A percentile compares a stretch with the other conserved stretches of the same genome.
Conservation (phyloP, 352 stramenopile species). For the Pythium aquatile region DNA sequence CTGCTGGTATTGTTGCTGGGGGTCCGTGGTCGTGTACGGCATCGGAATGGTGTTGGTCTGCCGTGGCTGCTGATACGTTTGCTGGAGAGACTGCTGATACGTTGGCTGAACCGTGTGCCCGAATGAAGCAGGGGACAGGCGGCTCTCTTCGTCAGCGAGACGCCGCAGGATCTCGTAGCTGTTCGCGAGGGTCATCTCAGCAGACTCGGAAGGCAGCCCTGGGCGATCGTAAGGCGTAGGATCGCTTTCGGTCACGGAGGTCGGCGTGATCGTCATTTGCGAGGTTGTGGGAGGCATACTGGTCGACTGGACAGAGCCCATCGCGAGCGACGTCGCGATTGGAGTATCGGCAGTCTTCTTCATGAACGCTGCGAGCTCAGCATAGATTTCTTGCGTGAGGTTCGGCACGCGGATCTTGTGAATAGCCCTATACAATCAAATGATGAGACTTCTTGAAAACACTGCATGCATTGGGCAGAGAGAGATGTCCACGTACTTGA, state of each 20-base stretch:
- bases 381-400: constrained; percentile 50
- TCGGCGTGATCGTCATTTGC: neutral
- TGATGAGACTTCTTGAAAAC: neutral
- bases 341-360: constrained; percentile 6
- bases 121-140: constrained; percentile 8
- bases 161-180: constrained; percentile 24
- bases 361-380: constrained; percentile 52
- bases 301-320: neutral
- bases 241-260: neutral
- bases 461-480: neutral
- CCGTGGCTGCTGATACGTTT: constrained; percentile 5
- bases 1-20: neutral
- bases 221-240: neutral
- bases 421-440: constrained; percentile 8
- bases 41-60: neutral
- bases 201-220: neutral
- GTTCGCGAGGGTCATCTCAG: neutral
- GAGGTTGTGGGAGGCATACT: neutral
- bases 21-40: neutral
- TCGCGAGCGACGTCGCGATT: neutral
- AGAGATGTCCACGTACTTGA: constrained; percentile 27
- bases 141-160: constrained; percentile 28
- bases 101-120: neutral
- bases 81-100: constrained; percentile 4
- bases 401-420: constrained; percentile 53